Base-by-base conservation (phyloP, 345 rosid species). In the Leavenworthia alabamica region DNA sequence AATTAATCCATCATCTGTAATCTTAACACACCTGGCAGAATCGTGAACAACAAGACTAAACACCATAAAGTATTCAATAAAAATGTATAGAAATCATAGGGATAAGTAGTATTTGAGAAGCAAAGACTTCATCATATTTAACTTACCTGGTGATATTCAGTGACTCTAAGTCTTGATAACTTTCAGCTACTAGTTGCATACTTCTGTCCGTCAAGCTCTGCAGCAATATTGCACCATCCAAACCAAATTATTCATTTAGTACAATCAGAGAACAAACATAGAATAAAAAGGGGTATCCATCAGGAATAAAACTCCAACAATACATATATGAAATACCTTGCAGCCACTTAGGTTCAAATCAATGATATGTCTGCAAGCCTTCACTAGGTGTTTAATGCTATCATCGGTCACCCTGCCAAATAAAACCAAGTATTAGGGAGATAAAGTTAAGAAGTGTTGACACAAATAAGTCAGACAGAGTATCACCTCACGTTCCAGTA, bases 401-500 rank as follows among this genome's bases (percentile, higher is more conserved):
- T 37, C 41, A 64, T 86, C 96, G 0, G 93, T 82, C 41, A 83
- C 90, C 76, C 98, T 92, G 81, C 56, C 52, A 33, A 68, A 62
- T 12, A 45, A 49, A 28, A 33, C 37, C 28, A 14, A 50, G 36
- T n/a, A 35, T 49, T 62, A 49, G 35, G 11, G 24, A 62, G 23
- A 19, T 14, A 62, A 59, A 29, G 19, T 42, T 39, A 54, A 47
- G 37, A 43, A 31, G 39, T 19, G 11, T 35, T 32, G 39, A 45
- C 6, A n/a, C n/a, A 29, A 32, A 28, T 32, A 52, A 44, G 48
- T 19, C 45, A 20, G 68, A 27, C 36, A 67, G 46, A 41, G 47
- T 59, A 64, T 36, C 80, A 92, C 98, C 96, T 89, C 49, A 88
- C 93, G 49, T 92, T 92, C 96, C 96, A 92, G 74, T 92, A 92